Evolutionary conservation across 2,329 filamentous ascomycete genomes (phyloP), one percentile per base, ranked within the genome.

Genomic region (Aphanoascus verrucosus): DNA sequence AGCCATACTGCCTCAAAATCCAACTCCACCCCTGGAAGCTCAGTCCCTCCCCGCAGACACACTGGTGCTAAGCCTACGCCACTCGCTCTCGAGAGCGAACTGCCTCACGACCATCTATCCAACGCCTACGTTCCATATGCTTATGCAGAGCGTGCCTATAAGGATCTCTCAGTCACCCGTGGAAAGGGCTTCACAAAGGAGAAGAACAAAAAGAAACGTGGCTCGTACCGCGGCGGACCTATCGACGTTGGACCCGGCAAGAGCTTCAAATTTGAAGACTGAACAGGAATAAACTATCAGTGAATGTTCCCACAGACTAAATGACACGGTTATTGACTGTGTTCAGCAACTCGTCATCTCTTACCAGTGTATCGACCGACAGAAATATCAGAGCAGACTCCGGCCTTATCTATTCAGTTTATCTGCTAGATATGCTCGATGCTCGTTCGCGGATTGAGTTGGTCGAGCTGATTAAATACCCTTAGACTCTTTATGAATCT

Each of bases 131-230:
- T 88, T 9, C 77, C 83, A 19, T 88, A 96, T 67, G 84, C 86
- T 58, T 98, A 97, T 72, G 91, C 90, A 20, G 85, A 93, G 62
- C 83, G 83, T 61, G 94, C 94, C 7, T 87, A 90, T 65, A 80
- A 88, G 61, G 90, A 96, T 66, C 74, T 98, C 58, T 87, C 89
- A 47, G 80, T 95, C 38, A 97, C 91, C 32, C 88, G 85, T 68
- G 93, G 93, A 64, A 97, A 96, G 74, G 89, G 88, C 3, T 98
- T 98, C 73, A 97, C 91, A 56, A 98, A 98, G 77, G 93, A 97
- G 76, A 98, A 98, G 83, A 98, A 98, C 74, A 98, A 98, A 78
- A 93, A 89, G 79, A 90, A 89, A 78, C 79, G 83, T 62, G 93
- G 93, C 49, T 88, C 85, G 60, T 98, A 95, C 77, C 83, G 86